Base-by-base conservation (phyloP, 2,329 filamentous ascomycete genomes). In the Epichloe elymi region DNA sequence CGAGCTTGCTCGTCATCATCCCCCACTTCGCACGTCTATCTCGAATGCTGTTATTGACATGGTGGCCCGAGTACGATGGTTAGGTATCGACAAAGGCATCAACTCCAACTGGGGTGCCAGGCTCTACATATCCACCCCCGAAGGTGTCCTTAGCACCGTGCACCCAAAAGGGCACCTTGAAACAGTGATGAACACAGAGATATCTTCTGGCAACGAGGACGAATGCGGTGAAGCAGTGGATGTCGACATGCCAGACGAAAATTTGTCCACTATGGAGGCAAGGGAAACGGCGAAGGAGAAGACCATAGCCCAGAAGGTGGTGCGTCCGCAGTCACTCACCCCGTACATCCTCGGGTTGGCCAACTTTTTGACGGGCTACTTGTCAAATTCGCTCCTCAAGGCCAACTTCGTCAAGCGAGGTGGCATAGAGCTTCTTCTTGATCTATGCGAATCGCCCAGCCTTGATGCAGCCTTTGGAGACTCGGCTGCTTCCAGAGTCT, bases 1-100 rank as follows among this genome's bases (percentile, higher is more conserved):
- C 65, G 93, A 99, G 67, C 76, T 99, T 53, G 86, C 91, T 49
- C 83, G 93, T 40, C 93, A 99, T 63, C 93, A 99, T 60, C 93
- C 94, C 0, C 76, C 80, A 20, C 71, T 99, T 43, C 87, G 90
- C 57, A 77, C 78, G 10, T 78, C 83, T 3, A 93, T 98, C 53
- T 81, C 91, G 55, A 84, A 86, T 56, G 85, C 88, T n/a, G 82
- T 95, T 15, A 78, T 94, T 53, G 83, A 89, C 55, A 95, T 97
- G 88, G 80, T 95, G 54, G 83, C 83, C 36, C 81, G 88, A 49
- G 85, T 98, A 37, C 80, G 82, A 40, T 76, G 85, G 56, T 71
- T 96, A 23, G 88, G 85, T 56, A 79, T 80, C 48, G 74, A 75
- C 41, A 86, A 88, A 63, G 83, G 88, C 3, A 76, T 75, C 60